These are phyloP conservation scores for Ilyonectria destructans DNA, from an alignment of 2,329 filamentous ascomycete genomes.

Conservation along the genomic window DNA sequence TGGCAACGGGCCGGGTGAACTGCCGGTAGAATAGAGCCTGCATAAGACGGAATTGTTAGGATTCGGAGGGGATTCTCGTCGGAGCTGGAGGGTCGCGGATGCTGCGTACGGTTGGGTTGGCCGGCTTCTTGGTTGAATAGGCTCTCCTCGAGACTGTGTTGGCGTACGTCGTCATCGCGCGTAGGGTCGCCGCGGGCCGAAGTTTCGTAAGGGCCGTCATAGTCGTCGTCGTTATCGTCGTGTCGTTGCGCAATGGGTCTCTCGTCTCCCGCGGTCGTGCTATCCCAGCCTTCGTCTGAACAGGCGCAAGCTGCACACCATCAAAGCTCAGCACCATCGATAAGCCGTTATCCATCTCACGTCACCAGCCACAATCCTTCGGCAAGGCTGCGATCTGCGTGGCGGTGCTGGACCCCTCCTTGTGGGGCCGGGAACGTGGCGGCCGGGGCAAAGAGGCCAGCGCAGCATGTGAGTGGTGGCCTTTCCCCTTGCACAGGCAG, in stretches of 20 bases:
- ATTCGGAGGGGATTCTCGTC: not conserved
- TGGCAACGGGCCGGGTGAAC: conserved; percentile 81
- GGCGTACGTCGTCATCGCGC: not conserved
- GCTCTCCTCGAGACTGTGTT: conserved; percentile 16
- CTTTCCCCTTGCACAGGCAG: conserved; percentile 13
- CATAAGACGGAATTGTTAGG: conserved; percentile 2
- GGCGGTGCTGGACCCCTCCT: conserved; percentile 27
- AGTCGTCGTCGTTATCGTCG: conserved; percentile 30
- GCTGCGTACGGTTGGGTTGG: conserved; percentile 47
- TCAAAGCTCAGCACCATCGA: conserved; percentile 1
- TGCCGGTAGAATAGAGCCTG: conserved; percentile 81
- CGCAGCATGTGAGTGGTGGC: conserved; percentile 29
- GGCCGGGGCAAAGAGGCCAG: not conserved
- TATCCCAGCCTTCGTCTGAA: not conserved
- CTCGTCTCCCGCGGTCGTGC: not conserved
- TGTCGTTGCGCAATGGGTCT: conserved; percentile 14
- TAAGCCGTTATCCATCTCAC: conserved; percentile 24
- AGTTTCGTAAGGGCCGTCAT: conserved; percentile 29
- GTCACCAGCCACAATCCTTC: conserved; percentile 22
- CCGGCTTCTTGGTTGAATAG: conserved; percentile 50
- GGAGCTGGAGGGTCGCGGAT: not conserved
- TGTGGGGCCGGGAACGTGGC: conserved; percentile 12
- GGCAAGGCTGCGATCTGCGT: conserved; percentile 25
- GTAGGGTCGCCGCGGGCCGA: conserved; percentile 32
- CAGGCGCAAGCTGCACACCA: not conserved